phyloP scores from a whole-genome alignment of 495 filamentous ascomycete genomes.

The Arthonia radiata region DNA sequence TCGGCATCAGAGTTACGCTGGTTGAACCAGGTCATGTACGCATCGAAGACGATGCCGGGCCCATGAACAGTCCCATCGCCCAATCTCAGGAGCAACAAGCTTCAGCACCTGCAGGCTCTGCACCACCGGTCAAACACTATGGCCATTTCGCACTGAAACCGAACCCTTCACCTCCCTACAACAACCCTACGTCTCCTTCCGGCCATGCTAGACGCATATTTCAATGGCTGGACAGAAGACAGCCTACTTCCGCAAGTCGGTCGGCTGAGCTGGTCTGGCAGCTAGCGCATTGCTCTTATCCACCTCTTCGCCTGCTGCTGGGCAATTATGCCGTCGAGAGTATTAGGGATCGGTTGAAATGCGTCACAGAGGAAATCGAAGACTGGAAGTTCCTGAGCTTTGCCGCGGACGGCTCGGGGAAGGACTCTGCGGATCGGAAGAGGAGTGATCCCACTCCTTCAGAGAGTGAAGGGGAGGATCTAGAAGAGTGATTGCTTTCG shows the following conservation, averaged over 20 bases:
- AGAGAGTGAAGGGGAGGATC: too few species aligned
- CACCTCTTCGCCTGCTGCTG: conserved; percentile 60
- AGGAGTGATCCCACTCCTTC: too few species aligned
- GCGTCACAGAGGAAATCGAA: conserved; percentile 72
- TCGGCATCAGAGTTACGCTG: conserved; percentile 76
- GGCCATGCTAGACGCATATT: conserved; percentile 80
- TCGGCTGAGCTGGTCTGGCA: conserved; percentile 95
- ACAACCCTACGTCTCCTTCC: conserved; percentile 48
- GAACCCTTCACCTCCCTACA: conserved; percentile 42
- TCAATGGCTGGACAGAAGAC: conserved; percentile 80
- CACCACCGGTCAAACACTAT: conserved; percentile 45
- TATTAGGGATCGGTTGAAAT: conserved; percentile 66
- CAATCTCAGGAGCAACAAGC: conserved; percentile 3
- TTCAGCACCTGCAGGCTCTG: conserved; percentile 2
- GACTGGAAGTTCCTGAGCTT: conserved; percentile 19
- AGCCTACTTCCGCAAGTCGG: conserved; percentile 79
- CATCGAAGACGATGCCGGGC: conserved; percentile 31
- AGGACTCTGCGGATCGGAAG: too few species aligned
- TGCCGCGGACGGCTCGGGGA: too few species aligned
- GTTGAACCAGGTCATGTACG: conserved; percentile 78
- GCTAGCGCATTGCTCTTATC: conserved; percentile 75
- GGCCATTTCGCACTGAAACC: conserved; percentile 82
- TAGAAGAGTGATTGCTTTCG: too few species aligned
- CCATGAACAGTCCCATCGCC: background rate
- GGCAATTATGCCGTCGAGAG: conserved; percentile 91